Evolutionary conservation across 164 flowering plant genomes (phyloP).

Genomic region (Tinospora cordifolia): DNA sequence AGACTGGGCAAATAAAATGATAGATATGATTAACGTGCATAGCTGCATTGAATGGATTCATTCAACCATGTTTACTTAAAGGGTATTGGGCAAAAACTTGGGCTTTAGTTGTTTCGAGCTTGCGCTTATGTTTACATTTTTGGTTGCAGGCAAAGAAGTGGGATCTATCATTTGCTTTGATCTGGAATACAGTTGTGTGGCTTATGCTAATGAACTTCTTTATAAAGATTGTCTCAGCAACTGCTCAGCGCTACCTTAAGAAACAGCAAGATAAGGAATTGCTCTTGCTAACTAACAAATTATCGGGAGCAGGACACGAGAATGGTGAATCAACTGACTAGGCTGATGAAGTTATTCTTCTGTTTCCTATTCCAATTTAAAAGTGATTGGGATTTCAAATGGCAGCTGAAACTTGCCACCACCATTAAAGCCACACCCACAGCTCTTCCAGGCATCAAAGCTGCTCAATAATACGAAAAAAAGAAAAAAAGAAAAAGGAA

Average conservation of each 20-base stretch:
- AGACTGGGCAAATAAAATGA: too few species aligned
- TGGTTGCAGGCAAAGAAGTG: slow-evolving; percentile 54
- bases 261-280: slow-evolving; percentile 66
- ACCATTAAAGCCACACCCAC: slow-evolving; percentile 14
- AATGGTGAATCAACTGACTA: slow-evolving; percentile 7
- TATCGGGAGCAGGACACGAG: slow-evolving; percentile 15
- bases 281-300: slow-evolving; percentile 28
- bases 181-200: slow-evolving; percentile 88
- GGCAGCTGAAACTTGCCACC: slow-evolving; percentile 3
- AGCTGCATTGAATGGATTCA: not conserved
- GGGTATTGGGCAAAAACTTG: not conserved
- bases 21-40: too few species aligned
- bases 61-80: not conserved
- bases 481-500: not conserved
- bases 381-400: not conserved
- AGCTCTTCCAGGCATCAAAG: slow-evolving; percentile 7
- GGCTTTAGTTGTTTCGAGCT: not conserved
- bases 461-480: slow-evolving; percentile 13
- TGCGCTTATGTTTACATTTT: not conserved
- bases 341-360: not conserved
- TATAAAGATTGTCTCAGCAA: slow-evolving; percentile 62
- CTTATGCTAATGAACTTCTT: slow-evolving; percentile 84
- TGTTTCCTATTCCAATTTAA: not conserved
- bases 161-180: slow-evolving; percentile 65
- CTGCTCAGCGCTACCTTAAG: slow-evolving; percentile 71